phyloP scores from a whole-genome alignment of 352 stramenopile genomes.

The Phytophthora pini region DNA sequence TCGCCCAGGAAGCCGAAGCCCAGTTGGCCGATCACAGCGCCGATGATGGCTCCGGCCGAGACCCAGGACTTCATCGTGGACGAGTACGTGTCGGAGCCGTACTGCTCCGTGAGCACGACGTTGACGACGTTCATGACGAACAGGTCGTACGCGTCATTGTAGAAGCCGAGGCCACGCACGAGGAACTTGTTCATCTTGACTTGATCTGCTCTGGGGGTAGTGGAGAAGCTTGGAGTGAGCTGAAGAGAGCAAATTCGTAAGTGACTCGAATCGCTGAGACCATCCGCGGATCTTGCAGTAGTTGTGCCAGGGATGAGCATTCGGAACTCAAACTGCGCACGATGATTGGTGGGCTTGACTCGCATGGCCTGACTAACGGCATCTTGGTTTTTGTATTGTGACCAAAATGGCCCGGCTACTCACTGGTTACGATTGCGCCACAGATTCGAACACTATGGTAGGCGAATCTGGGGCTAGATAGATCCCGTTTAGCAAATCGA shows the following conservation, averaged over 20 bases:
- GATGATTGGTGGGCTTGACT: conserved; percentile 7
- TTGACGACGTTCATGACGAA: conserved; percentile 88
- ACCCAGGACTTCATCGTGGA: conserved; percentile 67
- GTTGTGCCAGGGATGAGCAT: conserved; percentile 25
- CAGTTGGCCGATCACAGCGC: conserved; percentile 26
- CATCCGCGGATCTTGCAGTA: conserved; percentile 21
- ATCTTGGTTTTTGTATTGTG: conserved; percentile 21
- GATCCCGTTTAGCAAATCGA: conserved; percentile 8
- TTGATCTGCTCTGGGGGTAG: not conserved
- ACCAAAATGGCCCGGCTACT: not conserved
- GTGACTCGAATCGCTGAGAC: conserved; percentile 19
- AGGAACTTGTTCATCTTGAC: conserved; percentile 66
- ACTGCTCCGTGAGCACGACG: conserved; percentile 81
- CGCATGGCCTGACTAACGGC: conserved; percentile 3
- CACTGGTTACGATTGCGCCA: not conserved
- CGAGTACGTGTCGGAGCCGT: conserved; percentile 66
- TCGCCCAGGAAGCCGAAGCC: conserved; percentile 29
- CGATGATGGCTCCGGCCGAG: conserved; percentile 45
- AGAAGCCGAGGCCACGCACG: conserved; percentile 78
- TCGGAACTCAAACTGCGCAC: conserved; percentile 19
- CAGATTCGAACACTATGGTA: conserved; percentile 6
- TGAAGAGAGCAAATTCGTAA: conserved; percentile 16
- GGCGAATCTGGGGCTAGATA: conserved; percentile 4
- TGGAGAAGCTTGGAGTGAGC: conserved; percentile 5
- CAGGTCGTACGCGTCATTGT: conserved; percentile 82